phyloP scores from a whole-genome alignment of 257 asterid genomes.

The Knoxia roxburghii region DNA sequence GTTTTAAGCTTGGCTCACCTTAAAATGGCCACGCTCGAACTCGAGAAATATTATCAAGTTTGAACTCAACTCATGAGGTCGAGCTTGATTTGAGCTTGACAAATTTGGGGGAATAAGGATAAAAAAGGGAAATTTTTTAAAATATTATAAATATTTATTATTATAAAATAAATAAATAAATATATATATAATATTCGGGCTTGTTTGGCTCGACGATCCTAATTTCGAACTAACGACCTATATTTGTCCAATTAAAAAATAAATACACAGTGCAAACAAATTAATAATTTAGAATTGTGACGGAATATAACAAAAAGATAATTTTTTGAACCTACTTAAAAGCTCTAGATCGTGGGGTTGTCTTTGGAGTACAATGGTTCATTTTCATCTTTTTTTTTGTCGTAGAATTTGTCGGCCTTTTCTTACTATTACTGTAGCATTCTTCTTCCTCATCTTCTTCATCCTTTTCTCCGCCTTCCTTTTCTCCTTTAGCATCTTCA shows the following conservation, averaged over 20 bases:
- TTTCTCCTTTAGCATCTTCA: slow-evolving; percentile 13
- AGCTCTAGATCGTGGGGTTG: slow-evolving; percentile 27
- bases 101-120: too few species aligned
- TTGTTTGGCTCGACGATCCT: too few species aligned
- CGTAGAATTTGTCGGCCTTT: slow-evolving; percentile 23
- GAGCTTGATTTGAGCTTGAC: too few species aligned
- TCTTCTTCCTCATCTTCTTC: slow-evolving; percentile 49
- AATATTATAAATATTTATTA: too few species aligned
- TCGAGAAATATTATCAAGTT: too few species aligned
- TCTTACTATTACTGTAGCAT: slow-evolving; percentile 31
- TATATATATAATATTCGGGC: too few species aligned
- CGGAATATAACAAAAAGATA: not conserved
- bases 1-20: too few species aligned
- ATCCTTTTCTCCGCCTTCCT: slow-evolving; percentile 23
- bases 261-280: not conserved
- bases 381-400: slow-evolving; percentile 23
- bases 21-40: too few species aligned
- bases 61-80: too few species aligned
- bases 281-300: not conserved
- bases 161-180: too few species aligned
- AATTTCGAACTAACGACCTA: not conserved
- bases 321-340: slow-evolving; percentile 41
- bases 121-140: too few species aligned
- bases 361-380: slow-evolving; percentile 30
- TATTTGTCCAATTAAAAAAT: not conserved